phyloP scores from a whole-genome alignment of 1,139 yeast species.

The Geotrichum reessii region DNA sequence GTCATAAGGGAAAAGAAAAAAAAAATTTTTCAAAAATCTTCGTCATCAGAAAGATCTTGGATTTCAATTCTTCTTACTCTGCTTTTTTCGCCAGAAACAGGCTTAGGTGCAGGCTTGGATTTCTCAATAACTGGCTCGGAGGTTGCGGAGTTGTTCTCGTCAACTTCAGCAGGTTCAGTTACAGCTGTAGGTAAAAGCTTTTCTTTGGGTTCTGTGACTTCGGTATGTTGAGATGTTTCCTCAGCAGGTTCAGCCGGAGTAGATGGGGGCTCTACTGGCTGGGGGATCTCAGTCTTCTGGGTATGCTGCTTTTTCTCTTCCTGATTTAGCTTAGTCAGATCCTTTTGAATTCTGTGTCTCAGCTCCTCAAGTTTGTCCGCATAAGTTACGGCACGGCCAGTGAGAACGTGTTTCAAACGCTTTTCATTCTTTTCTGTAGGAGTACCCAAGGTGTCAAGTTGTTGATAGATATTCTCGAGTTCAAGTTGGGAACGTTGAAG shows the following conservation, averaged over 20 bases:
- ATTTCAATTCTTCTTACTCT: not conserved
- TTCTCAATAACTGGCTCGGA: not conserved
- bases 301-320: not conserved
- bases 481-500: constrained; percentile 13
- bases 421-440: not conserved
- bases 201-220: not conserved
- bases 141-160: not conserved
- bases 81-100: not conserved
- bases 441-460: constrained; percentile 3
- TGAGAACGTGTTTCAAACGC: constrained; percentile 12
- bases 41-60: not conserved
- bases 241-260: not conserved
- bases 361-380: constrained; percentile 13
- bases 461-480: constrained; percentile 10
- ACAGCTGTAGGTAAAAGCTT: not conserved
- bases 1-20: not conserved
- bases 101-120: not conserved
- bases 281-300: not conserved
- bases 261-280: not conserved
- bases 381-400: constrained; percentile 13
- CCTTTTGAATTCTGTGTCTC: not conserved
- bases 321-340: not conserved
- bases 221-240: not conserved
- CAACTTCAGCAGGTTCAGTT: not conserved
- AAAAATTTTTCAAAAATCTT: not conserved